Percentiles rank a stretch among this genome's conserved stretches.
These are phyloP conservation scores for Trypanosoma melophagium DNA, from an alignment of 208 protist genomes.

Conservation along the genomic window DNA sequence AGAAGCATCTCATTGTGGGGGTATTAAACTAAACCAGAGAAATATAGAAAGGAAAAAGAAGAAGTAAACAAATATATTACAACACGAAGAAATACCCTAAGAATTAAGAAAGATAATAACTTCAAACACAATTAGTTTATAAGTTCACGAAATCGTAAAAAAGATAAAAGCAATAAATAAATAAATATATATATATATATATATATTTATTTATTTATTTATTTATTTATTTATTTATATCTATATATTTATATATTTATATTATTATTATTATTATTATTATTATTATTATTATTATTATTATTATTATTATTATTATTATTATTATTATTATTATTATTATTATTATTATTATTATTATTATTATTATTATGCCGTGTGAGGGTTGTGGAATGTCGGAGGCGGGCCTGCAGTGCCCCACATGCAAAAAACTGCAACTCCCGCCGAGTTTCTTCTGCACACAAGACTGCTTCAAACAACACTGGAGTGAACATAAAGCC, in stretches of 20 bases:
- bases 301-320: too few relatives aligned
- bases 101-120: too few relatives aligned
- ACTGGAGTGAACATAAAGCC: constrained; percentile 83
- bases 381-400: constrained; percentile 78
- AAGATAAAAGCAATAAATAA: background rate
- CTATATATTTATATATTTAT: too few relatives aligned
- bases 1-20: too few relatives aligned
- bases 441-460: constrained; percentile 89
- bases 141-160: too few relatives aligned
- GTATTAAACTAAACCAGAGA: too few relatives aligned
- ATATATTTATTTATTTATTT: constrained; percentile 2
- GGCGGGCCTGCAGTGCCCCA: constrained; percentile 86
- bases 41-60: too few relatives aligned
- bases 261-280: too few relatives aligned
- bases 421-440: constrained; percentile 88
- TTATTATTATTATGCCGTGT: constrained; percentile 59
- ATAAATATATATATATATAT: background rate
- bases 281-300: too few relatives aligned
- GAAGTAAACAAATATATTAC: too few relatives aligned
- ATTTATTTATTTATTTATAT: background rate
- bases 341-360: background rate
- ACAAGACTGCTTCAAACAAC: constrained; percentile 88
- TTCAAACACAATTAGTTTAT: too few relatives aligned
- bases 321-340: background rate
- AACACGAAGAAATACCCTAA: too few relatives aligned